phyloP scores from a whole-genome alignment of 129 eudicot genomes.

The Silybum marianum region DNA sequence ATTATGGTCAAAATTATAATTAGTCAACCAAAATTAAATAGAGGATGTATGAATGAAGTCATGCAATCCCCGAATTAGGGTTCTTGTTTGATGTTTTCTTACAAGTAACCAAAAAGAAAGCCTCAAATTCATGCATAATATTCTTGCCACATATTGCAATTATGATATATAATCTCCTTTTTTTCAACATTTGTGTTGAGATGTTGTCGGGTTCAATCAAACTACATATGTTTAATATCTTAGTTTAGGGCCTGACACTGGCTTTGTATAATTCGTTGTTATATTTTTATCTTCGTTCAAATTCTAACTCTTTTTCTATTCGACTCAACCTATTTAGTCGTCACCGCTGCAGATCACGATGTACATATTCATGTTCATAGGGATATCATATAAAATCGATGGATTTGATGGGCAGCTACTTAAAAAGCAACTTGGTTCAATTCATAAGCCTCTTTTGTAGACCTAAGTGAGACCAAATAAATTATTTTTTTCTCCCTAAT shows the following conservation, averaged over 20 bases:
- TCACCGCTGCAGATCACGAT: neutral
- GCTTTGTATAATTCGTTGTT: no score
- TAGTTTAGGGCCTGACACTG: no score
- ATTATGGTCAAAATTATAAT: neutral
- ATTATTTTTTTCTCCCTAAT: neutral
- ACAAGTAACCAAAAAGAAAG: slow-evolving; percentile 15
- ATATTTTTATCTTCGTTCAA: no score
- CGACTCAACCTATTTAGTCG: no score
- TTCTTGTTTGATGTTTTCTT: slow-evolving; percentile 24
- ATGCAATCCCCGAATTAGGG: slow-evolving; percentile 23
- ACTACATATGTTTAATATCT: no score
- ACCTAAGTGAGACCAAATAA: slow-evolving; percentile 11
- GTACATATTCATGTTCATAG: neutral
- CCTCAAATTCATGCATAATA: slow-evolving; percentile 5
- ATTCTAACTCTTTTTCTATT: no score
- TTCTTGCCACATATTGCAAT: neutral
- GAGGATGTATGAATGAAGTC: neutral
- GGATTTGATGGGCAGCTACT: slow-evolving; percentile 25
- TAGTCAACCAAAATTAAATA: slow-evolving; percentile 27
- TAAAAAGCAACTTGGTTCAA: slow-evolving; percentile 17
- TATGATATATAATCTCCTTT: no score
- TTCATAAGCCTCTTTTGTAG: slow-evolving; percentile 26
- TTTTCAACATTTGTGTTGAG: no score
- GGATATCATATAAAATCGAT: neutral
- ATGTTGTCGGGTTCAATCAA: no score